These are phyloP conservation scores for Physaria fendleri DNA, from an alignment of 345 rosid genomes.

Conservation along the genomic window DNA sequence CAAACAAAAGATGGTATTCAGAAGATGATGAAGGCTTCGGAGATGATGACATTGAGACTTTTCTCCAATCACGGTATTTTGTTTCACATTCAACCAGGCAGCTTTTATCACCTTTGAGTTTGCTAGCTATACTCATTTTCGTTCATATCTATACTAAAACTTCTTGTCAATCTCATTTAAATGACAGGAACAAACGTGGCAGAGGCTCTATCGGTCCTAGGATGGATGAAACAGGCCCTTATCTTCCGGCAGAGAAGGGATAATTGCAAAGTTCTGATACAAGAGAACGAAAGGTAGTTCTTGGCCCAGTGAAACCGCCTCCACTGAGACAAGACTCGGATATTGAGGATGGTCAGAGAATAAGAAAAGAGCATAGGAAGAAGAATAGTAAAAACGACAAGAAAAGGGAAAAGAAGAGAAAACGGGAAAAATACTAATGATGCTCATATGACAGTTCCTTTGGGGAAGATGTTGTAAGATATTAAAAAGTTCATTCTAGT, in stretches of 20 bases:
- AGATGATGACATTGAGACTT: conserved; percentile 69
- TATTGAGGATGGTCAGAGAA: conserved; percentile 21
- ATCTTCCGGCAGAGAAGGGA: conserved; percentile 38
- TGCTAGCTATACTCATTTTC: not conserved
- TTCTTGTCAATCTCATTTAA: not conserved
- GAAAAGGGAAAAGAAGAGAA: conserved; percentile 27
- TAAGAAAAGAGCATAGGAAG: conserved; percentile 32
- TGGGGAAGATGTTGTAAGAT: not conserved
- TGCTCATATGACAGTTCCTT: not conserved
- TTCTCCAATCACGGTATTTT: conserved; percentile 68
- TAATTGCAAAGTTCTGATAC: conserved; percentile 17
- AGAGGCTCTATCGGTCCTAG: conserved; percentile 86
- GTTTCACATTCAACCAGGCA: not conserved
- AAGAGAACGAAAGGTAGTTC: conserved; percentile 24
- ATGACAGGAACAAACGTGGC: conserved; percentile 68
- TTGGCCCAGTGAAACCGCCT: conserved; percentile 59
- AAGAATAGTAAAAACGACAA: conserved; percentile 41
- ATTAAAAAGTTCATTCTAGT: not conserved
- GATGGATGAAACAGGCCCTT: conserved; percentile 95
- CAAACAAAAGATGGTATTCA: conserved; percentile 32
- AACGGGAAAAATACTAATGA: not conserved
- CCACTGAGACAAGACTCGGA: conserved; percentile 5
- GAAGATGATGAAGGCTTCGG: conserved; percentile 50
- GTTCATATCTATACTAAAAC: not conserved
- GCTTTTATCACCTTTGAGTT: not conserved